phyloP scores from a whole-genome alignment of 345 rosid species.

The Limnanthes douglasii region DNA sequence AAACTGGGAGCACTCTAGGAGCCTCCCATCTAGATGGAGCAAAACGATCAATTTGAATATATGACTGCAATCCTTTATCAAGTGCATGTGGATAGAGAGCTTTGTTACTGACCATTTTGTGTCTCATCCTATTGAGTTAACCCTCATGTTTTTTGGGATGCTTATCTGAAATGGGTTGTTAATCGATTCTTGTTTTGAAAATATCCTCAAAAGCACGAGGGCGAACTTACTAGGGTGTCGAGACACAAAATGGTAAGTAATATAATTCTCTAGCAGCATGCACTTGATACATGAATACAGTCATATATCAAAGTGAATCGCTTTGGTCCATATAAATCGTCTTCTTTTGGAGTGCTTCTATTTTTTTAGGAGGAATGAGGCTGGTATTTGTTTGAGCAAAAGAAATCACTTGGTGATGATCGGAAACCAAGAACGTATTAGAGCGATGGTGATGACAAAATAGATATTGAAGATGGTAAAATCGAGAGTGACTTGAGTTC shows the following conservation, averaged over 20 bases:
- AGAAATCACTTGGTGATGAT: constrained; percentile 19
- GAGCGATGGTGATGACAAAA: too few species aligned
- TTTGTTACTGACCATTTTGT: too few species aligned
- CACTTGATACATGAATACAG: constrained; percentile 71
- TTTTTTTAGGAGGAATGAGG: constrained; percentile 96
- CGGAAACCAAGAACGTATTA: constrained; percentile 18
- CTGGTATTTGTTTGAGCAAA: constrained; percentile 53
- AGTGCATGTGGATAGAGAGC: too few species aligned
- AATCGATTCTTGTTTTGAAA: constrained; percentile 86
- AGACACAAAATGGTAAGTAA: constrained; percentile 98
- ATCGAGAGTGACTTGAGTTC: constrained; percentile 89
- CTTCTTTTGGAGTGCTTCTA: constrained; percentile 96
- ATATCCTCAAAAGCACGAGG: constrained; percentile 96
- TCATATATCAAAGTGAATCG: constrained; percentile 96
- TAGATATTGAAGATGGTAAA: constrained; percentile 88
- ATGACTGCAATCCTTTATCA: too few species aligned
- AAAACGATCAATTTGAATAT: too few species aligned
- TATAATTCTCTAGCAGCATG: constrained; percentile 78
- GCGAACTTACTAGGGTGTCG: constrained; percentile 96
- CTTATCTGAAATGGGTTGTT: constrained; percentile 97
- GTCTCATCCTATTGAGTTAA: too few species aligned
- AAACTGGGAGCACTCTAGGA: too few species aligned
- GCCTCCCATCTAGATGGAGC: too few species aligned
- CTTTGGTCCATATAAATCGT: constrained; percentile 96
- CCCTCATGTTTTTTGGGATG: constrained; percentile 97